Evolutionary conservation across 495 filamentous ascomycete species (phyloP).

Genomic region (Penicillium cosmopolitanum): DNA sequence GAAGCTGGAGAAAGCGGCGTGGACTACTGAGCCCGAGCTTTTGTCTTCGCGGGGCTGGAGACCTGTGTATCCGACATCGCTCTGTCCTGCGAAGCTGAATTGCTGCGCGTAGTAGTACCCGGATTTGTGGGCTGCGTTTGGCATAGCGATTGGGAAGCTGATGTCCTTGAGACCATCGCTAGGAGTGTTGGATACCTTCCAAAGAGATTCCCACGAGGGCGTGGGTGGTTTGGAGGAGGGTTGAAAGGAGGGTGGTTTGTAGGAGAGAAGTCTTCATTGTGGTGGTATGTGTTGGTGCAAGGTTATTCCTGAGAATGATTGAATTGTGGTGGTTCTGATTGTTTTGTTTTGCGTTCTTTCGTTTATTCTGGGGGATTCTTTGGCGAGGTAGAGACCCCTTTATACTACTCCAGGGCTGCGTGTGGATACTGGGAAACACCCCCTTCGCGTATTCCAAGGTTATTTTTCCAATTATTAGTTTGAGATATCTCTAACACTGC

Average conservation of each 20-base stretch:
- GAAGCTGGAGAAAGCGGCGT: conserved; percentile 38
- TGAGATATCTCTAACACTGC: too few species aligned
- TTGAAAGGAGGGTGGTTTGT: conserved; percentile 12
- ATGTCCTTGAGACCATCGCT: conserved; percentile 25
- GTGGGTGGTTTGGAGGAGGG: conserved; percentile 17
- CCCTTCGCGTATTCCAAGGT: too few species aligned
- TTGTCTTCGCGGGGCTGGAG: conserved; percentile 28
- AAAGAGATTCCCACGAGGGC: conserved; percentile 30
- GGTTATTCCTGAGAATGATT: not conserved
- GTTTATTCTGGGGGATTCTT: not conserved
- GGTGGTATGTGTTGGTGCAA: not conserved
- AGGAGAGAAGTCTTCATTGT: conserved; percentile 22
- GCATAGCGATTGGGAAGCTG: conserved; percentile 35
- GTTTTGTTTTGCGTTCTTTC: not conserved
- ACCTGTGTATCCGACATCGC: conserved; percentile 34
- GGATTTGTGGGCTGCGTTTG: conserved; percentile 22
- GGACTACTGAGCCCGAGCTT: conserved; percentile 22
- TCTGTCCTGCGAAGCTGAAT: conserved; percentile 26
- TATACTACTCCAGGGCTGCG: too few species aligned
- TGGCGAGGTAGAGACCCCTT: too few species aligned
- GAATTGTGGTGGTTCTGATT: not conserved
- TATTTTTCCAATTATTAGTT: too few species aligned
- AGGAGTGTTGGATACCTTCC: conserved; percentile 19
- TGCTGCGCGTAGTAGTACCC: conserved; percentile 37
- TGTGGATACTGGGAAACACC: not conserved